Evolutionary conservation across 495 filamentous ascomycete species (phyloP), one percentile per base, ranked within the genome.

Genomic region (Pseudomonodictys pantanalensis): DNA sequence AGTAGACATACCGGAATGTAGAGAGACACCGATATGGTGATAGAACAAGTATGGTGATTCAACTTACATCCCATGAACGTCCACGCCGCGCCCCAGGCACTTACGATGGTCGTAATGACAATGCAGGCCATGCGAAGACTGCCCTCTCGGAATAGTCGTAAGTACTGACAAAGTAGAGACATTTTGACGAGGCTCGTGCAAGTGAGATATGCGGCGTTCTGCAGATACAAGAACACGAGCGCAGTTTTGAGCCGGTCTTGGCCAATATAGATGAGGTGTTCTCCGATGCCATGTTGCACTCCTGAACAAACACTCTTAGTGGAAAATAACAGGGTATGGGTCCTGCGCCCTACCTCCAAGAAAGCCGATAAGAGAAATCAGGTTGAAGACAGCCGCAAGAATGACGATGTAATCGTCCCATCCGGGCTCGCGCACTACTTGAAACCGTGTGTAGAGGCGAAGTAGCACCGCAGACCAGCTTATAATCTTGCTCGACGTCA

Each of bases 121-220:
- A 64, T 15, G 1, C 57, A 24, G 2, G 24, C 18, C 2, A 45
- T 53, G 10, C 53, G 45, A 24, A 52, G 23, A 8, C 5, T 9
- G 15, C 60, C 60, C 1, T 7, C n/a, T 8, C 29, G 39, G 53
- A 58, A 64, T 1, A 64, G 5, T 15, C 60, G 53, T 1, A 64
- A 41, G 28, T 64, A 64, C 33, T 64, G 60, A 8, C 39, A 45
- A 20, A 64, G 54, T 0, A 64, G 47, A 12, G 60, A 64, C 15
- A 58, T 18, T 29, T 64, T 58, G 10, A 64, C 44, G 2, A 58
- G 11, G 24, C 24, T 23, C 7, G 60, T 42, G 7, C 52, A 38
- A 5, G 46, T 26, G 9, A 38, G 35, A 24, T 58, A 64, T 1
- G 20, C 22, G 1, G 23, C 60, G n/a, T 18, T 26, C 2, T 32